phyloP scores from a whole-genome alignment of 306 rosid species.

The Gynostemma pentaphyllum region DNA sequence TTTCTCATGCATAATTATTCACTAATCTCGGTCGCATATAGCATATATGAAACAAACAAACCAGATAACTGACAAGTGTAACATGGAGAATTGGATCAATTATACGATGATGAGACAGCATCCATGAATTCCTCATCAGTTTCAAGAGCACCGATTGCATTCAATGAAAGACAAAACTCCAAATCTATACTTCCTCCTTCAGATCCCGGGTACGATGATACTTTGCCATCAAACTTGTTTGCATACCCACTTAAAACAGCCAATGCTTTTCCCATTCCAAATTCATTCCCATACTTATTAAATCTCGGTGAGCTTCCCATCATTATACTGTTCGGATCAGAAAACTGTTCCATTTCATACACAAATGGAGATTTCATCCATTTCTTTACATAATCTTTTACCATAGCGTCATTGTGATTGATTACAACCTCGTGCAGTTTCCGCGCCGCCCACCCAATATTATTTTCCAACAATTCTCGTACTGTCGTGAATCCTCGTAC shows the following conservation, averaged over 20 bases:
- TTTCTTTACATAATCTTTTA: background rate
- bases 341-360: background rate
- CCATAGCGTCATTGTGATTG: conserved; percentile 1
- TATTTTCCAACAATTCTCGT: conserved; percentile 25
- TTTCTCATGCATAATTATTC: too few species aligned
- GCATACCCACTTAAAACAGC: conserved; percentile 39
- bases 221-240: conserved; percentile 34
- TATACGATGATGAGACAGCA: conserved; percentile 16
- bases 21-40: too few species aligned
- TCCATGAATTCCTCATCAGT: conserved; percentile 36
- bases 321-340: conserved; percentile 18
- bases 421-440: conserved; percentile 29
- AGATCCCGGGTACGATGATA: conserved; percentile 23
- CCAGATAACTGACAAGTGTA: too few species aligned
- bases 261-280: conserved; percentile 65
- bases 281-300: conserved; percentile 41
- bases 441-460: conserved; percentile 54
- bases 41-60: too few species aligned
- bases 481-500: conserved; percentile 3
- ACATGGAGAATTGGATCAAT: too few species aligned
- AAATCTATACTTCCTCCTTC: conserved; percentile 53
- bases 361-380: conserved; percentile 27
- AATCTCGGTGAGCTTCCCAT: conserved; percentile 55
- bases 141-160: conserved; percentile 31
- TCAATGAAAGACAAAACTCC: conserved; percentile 28